phyloP scores from a whole-genome alignment of 345 rosid genomes.

The Sonneratia caseolaris region DNA sequence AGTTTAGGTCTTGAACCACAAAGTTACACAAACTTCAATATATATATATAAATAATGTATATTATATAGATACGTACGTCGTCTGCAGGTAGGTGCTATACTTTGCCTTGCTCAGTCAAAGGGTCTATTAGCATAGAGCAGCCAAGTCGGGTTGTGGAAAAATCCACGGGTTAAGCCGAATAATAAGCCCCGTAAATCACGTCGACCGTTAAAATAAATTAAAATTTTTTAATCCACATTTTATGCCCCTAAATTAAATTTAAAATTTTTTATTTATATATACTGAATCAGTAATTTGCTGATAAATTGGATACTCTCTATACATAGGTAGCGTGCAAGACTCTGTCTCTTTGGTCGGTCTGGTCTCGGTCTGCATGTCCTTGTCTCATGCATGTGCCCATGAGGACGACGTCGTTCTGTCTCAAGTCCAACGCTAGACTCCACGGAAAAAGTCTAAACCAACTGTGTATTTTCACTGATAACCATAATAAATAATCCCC shows the following conservation, averaged over 20 bases:
- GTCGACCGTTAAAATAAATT: too few species aligned
- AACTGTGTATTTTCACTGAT: neutral
- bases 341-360: neutral
- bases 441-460: neutral
- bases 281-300: neutral
- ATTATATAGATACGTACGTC: too few species aligned
- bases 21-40: too few species aligned
- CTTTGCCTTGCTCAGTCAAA: neutral
- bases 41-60: too few species aligned
- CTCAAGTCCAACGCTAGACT: neutral
- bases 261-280: too few species aligned
- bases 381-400: neutral
- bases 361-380: neutral
- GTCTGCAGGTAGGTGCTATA: too few species aligned
- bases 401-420: neutral
- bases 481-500: too few species aligned
- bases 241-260: too few species aligned
- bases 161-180: neutral
- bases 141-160: neutral
- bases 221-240: too few species aligned
- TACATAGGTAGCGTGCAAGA: neutral
- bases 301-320: neutral
- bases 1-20: too few species aligned
- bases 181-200: too few species aligned
- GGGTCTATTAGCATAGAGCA: neutral